These are phyloP conservation scores for Melanogaster broomeanus DNA, from an alignment of 768 basidiomycete species.

Conservation along the genomic window DNA sequence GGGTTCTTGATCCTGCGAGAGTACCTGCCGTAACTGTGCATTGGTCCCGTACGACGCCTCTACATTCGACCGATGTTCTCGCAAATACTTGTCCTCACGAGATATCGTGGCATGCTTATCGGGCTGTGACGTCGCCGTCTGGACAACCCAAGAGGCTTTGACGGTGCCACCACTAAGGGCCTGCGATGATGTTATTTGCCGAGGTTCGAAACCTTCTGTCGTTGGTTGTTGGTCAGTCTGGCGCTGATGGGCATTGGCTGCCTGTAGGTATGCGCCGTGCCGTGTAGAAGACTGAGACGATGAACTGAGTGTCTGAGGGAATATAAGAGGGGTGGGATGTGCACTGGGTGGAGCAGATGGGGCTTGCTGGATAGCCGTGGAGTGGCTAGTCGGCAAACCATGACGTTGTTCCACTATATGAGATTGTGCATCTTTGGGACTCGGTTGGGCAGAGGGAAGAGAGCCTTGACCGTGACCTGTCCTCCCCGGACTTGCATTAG, in stretches of 20 bases:
- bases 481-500: constrained; percentile 15
- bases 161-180: constrained; percentile 22
- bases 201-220: constrained; percentile 9
- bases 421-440: constrained; percentile 20
- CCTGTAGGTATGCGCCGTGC: constrained; percentile 15
- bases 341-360: constrained; percentile 17
- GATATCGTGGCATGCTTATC: constrained; percentile 18
- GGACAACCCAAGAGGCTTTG: constrained; percentile 34
- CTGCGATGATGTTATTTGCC: constrained; percentile 8
- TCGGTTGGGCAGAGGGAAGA: constrained; percentile 22
- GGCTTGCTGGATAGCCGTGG: constrained; percentile 13
- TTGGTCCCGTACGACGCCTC: constrained; percentile 23
- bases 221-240: constrained; percentile 12
- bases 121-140: constrained; percentile 25
- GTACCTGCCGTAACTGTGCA: constrained; percentile 32
- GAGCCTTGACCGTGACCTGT: constrained; percentile 8
- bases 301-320: constrained; percentile 16
- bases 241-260: constrained; percentile 6
- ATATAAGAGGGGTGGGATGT: constrained; percentile 22
- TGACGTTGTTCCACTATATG: constrained; percentile 8
- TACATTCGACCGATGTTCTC: constrained; percentile 13
- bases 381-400: constrained; percentile 8
- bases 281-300: constrained; percentile 32
- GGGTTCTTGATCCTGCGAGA: constrained; percentile 28
- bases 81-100: constrained; percentile 32